Conservation (phyloP, 805 yeast genomes). For the Ogataea pignaliae region DNA sequence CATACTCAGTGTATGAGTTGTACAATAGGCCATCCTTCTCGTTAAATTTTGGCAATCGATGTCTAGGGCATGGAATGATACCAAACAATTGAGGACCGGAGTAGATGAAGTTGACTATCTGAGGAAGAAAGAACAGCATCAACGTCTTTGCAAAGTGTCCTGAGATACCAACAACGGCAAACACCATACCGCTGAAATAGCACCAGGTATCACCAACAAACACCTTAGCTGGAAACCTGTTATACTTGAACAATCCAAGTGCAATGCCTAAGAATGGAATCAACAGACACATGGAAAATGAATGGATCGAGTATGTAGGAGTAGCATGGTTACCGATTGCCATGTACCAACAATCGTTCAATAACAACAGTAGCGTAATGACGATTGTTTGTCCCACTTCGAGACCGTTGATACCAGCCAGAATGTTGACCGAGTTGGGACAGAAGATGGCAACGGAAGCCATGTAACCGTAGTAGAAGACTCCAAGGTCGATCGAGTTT, state of each 20-base stretch:
- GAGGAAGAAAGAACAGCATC: slow-evolving; percentile 82
- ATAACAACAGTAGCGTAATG: slow-evolving; percentile 60
- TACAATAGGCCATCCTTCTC: slow-evolving; percentile 64
- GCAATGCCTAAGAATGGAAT: slow-evolving; percentile 88
- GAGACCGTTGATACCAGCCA: slow-evolving; percentile 94
- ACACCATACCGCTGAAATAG: slow-evolving; percentile 97
- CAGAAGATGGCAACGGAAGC: slow-evolving; percentile 86
- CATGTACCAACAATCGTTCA: slow-evolving; percentile 75
- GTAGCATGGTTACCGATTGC: slow-evolving; percentile 26
- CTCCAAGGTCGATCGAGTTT: slow-evolving; percentile 66
- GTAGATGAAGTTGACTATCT: slow-evolving; percentile 82
- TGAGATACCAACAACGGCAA: slow-evolving; percentile 92
- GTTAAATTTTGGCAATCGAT: slow-evolving; percentile 80
- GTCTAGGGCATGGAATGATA: slow-evolving; percentile 91
- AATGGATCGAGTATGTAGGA: slow-evolving; percentile 75
- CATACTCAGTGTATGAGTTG: slow-evolving; percentile 56
- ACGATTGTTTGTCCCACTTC: slow-evolving; percentile 95
- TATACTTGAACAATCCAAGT: slow-evolving; percentile 66
- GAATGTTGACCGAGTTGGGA: slow-evolving; percentile 91
- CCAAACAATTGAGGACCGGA: slow-evolving; percentile 90
- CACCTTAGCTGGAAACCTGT: slow-evolving; percentile 88
- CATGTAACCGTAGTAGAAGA: slow-evolving; percentile 84
- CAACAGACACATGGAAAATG: slow-evolving; percentile 72
- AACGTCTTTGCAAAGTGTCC: slow-evolving; percentile 96
- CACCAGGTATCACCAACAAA: slow-evolving; percentile 99